Evolutionary conservation across 2,329 filamentous ascomycete species (phyloP), one percentile per base, ranked within the genome.

Genomic region (Ophiostoma tasmaniense): DNA sequence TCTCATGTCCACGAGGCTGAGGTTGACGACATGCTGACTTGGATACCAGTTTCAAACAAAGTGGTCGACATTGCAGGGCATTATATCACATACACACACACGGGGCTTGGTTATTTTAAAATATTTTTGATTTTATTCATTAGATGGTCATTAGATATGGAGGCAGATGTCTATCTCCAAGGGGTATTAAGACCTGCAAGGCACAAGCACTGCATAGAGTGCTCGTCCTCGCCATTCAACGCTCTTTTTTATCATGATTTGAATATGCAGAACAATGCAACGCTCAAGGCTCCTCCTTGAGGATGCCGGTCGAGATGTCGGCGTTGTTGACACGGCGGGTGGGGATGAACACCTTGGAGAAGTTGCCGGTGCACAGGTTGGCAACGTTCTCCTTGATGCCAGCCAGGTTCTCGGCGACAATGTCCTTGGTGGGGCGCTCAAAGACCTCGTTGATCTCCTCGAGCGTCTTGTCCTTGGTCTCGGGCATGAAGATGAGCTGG

Each of bases 401-500:
- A 1, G 66, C 66, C 20, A 52, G 13, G 66, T 70, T 70, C 66
- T 70, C 68, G 3, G 17, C 52, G 6, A 70, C 68, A 62, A 70
- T 67, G 66, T 33, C 33, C 30, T 4, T 20, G 2, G 76, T 77
- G 7, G 76, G 76, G 70, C 78, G 79, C 52, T 75, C 75, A 69
- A 87, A 87, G 5, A 86, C 78, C 0, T 79, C 78, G 71, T 86
- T 84, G 78, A 86, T 83, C 50, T 82, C 81, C 73, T 87, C 84
- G 7, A 87, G 78, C 2, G 82, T 83, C 45, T 69, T 68, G 50
- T 82, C 81, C 74, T 84, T 85, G 2, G 85, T 87, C 74, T 91
- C 88, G 0, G 88, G 89, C 89, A 91, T 91, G 78, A 91, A 91
- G 66, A 91, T 76, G 64, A 91, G 80, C 78, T 91, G 89, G 77